These are phyloP conservation scores for Ligustrum vulgare DNA, from an alignment of 257 asterid genomes.

Conservation along the genomic window DNA sequence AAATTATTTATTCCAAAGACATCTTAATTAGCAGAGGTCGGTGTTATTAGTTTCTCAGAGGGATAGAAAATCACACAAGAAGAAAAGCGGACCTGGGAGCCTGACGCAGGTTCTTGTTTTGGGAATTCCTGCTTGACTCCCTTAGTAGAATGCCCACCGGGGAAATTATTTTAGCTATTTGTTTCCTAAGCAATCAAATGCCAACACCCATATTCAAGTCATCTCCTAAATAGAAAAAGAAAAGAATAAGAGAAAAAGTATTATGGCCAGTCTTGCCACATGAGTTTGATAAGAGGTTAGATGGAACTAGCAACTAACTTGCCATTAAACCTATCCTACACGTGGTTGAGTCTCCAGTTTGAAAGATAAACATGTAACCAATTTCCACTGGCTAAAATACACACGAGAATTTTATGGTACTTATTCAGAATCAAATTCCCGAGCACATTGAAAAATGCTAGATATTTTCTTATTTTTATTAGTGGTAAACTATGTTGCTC, in stretches of 20 bases:
- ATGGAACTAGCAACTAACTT: neutral
- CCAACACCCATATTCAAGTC: neutral
- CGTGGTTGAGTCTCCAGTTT: neutral
- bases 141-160: neutral
- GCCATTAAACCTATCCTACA: neutral
- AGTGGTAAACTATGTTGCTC: too few relatives aligned
- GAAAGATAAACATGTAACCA: neutral
- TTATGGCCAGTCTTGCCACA: too few relatives aligned
- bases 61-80: neutral
- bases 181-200: neutral
- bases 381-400: neutral
- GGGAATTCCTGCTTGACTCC: neutral
- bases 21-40: neutral
- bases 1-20: neutral
- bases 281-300: too few relatives aligned
- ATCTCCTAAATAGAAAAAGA: too few relatives aligned
- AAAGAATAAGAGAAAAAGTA: too few relatives aligned
- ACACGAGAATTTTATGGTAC: neutral
- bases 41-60: neutral
- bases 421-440: neutral
- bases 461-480: neutral
- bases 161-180: neutral
- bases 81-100: conserved; percentile 2
- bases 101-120: neutral
- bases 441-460: neutral